phyloP scores from a whole-genome alignment of 345 rosid genomes.

The Salix udensis region DNA sequence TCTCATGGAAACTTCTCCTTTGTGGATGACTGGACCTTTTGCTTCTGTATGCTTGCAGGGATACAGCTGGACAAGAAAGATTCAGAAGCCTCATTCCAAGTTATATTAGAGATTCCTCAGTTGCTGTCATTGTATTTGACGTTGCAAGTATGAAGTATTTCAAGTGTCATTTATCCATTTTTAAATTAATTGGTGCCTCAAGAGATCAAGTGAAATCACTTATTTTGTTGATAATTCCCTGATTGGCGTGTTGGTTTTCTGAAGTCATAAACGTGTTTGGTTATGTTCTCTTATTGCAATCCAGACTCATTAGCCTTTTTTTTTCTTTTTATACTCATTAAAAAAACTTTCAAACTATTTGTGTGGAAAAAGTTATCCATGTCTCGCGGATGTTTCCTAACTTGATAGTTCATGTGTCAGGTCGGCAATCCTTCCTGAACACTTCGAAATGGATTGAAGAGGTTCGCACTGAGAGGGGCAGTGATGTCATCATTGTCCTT shows the following conservation, averaged over 20 bases:
- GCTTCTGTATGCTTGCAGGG: slow-evolving; percentile 15
- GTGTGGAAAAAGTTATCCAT: background rate
- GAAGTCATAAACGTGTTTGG: background rate
- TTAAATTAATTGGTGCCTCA: background rate
- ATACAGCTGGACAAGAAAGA: slow-evolving; percentile 25
- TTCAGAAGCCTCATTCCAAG: slow-evolving; percentile 27
- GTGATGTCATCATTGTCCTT: slow-evolving; percentile 22
- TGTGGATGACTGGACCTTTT: background rate
- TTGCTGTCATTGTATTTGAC: slow-evolving; percentile 23
- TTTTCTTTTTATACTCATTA: background rate
- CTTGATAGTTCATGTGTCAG: background rate
- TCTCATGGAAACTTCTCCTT: background rate
- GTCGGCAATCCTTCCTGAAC: slow-evolving; percentile 20
- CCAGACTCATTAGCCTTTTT: background rate
- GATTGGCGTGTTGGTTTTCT: background rate
- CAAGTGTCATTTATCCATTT: background rate
- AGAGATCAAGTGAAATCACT: background rate
- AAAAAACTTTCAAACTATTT: background rate
- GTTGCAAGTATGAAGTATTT: slow-evolving; percentile 17
- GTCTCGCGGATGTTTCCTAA: background rate
- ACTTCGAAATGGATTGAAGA: slow-evolving; percentile 26
- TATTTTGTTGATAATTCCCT: background rate
- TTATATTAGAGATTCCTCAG: slow-evolving; percentile 23
- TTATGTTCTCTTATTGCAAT: background rate
- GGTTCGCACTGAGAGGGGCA: slow-evolving; percentile 23